Base-by-base conservation (phyloP, 495 filamentous ascomycete genomes). In the Lophiotrema nucula region DNA sequence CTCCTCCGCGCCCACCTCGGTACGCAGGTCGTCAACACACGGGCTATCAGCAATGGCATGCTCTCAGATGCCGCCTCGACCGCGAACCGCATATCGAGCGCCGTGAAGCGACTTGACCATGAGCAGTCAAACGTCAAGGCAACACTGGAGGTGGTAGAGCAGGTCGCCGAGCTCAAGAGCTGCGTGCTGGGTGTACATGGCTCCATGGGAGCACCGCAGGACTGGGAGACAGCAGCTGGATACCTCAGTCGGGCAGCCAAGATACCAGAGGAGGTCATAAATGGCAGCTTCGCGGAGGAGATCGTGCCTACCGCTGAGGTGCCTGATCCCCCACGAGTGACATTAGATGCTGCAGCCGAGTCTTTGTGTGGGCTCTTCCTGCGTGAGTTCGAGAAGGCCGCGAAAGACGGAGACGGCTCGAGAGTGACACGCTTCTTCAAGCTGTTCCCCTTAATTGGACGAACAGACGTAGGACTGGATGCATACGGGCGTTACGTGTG, bases 361-460 rank as follows among this genome's bases (percentile, higher is more conserved):
- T 88, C 86, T 22, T 73, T 98, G 27, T 97, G 93, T 64, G 84
- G 81, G 5, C 73, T 98, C 31, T 98, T 98, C 70, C 71, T 97
- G 70, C 80, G 92, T 39, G 93, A 97, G 75, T 98, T 98, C 69
- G 89, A 95, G 67, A 92, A 88, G 73, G 95, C 93, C 6, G 88
- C 90, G 2, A 80, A 83, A 57, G 90, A 91, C 49, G 84, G 79
- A 26, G 91, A 98, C 66, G 90, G 89, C 0, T 83, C 86, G 21
- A 88, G 86, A 68, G 88, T 98, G 42, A 97, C 93, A 4, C 81
- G 93, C 47, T 98, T 97, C 72, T 98, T 98, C 74, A 98, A 98
- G 75, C 74, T 98, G 41, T 98, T 98, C 68, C 93, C 93, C 21
- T 77, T 98, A 2, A 96, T 98, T 68, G 93, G 90, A 22, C 84